Conservation (phyloP, 345 rosid species). For the Populus tremula region DNA sequence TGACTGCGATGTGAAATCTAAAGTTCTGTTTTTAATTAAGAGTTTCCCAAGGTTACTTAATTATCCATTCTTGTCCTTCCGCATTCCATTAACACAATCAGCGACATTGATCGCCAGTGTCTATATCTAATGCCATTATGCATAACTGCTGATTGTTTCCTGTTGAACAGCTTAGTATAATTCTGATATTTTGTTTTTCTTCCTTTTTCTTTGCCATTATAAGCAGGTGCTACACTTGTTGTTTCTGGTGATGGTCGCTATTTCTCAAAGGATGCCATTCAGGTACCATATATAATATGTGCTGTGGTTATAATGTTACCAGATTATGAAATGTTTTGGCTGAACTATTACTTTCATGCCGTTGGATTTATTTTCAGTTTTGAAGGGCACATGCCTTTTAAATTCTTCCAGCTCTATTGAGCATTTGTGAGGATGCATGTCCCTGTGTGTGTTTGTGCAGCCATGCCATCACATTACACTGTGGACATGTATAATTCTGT, state of each 20-base stretch:
- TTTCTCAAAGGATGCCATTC: conserved; percentile 88
- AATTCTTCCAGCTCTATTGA: neutral
- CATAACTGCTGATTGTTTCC: neutral
- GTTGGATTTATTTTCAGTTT: neutral
- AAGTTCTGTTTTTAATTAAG: neutral
- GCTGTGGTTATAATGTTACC: neutral
- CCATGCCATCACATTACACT: neutral
- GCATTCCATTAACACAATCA: neutral
- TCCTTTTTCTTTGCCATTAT: conserved; percentile 5
- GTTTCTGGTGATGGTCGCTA: conserved; percentile 99
- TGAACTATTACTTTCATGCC: neutral
- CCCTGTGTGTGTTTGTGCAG: neutral
- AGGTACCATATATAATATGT: conserved; percentile 44
- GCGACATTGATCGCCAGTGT: neutral
- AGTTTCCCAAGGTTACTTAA: neutral
- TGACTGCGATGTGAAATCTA: neutral
- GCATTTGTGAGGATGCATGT: neutral
- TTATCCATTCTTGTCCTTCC: neutral
- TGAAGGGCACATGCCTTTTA: neutral
- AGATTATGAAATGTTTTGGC: neutral
- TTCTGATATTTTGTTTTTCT: neutral
- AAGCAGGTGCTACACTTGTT: conserved; percentile 86
- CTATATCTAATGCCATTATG: neutral
- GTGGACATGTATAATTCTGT: neutral
- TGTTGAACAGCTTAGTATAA: neutral